These are phyloP conservation scores for Euclidium syriacum DNA, from an alignment of 345 rosid species.

Conservation along the genomic window DNA sequence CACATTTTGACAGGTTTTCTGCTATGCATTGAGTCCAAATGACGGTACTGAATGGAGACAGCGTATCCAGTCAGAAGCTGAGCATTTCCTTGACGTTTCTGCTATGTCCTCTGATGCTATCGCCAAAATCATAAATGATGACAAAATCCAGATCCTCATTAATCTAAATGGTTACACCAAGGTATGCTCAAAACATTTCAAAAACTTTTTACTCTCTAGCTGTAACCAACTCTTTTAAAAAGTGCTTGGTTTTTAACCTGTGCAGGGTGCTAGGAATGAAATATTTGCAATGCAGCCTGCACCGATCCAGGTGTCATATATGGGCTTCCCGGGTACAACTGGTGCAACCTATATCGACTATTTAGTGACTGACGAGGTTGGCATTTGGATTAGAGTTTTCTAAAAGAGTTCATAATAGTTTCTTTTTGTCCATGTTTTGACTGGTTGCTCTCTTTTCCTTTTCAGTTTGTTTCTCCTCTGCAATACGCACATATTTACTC, in stretches of 20 bases:
- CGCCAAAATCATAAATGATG: conserved; percentile 78
- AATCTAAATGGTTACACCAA: conserved; percentile 98
- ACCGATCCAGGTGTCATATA: conserved; percentile 94
- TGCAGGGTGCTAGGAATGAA: conserved; percentile 98
- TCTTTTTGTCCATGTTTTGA: conserved; percentile 6
- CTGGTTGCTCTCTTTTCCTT: conserved; percentile 1
- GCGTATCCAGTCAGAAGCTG: conserved; percentile 83
- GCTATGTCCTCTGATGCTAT: conserved; percentile 81
- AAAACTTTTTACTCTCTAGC: not conserved
- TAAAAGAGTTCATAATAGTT: not conserved
- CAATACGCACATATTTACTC: conserved; percentile 74
- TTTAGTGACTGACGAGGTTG: conserved; percentile 96
- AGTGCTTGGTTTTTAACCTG: not conserved
- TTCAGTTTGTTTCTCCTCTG: conserved; percentile 90
- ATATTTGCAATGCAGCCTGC: conserved; percentile 98
- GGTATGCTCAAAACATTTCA: conserved; percentile 34
- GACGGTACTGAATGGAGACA: conserved; percentile 98
- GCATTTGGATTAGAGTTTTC: not conserved
- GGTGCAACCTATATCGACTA: conserved; percentile 94
- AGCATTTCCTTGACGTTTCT: conserved; percentile 91
- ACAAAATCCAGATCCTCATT: conserved; percentile 79
- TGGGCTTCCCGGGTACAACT: conserved; percentile 99
- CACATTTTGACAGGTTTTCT: conserved; percentile 59
- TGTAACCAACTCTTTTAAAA: conserved; percentile 2
- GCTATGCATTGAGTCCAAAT: conserved; percentile 91